These are phyloP conservation scores for Phragmites australis DNA, from an alignment of 176 grass and related monocot species.

Conservation along the genomic window DNA sequence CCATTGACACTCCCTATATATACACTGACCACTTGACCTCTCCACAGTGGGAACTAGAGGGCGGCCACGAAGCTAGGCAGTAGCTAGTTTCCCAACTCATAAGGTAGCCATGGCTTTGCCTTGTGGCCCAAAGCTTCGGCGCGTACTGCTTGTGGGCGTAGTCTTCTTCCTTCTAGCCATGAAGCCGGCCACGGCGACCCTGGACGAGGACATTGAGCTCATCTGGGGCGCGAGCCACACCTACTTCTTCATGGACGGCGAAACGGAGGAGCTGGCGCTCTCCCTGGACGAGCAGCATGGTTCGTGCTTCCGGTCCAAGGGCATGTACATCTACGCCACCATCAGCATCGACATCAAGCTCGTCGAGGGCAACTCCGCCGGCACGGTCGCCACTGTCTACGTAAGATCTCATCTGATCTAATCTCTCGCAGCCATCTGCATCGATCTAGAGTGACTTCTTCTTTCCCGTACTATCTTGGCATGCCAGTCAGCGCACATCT, in stretches of 20 bases:
- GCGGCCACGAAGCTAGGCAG: background rate
- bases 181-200: background rate
- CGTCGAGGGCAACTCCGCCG: slow-evolving; percentile 68
- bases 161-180: background rate
- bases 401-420: slow-evolving; percentile 34
- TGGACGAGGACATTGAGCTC: slow-evolving; percentile 12
- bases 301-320: slow-evolving; percentile 53
- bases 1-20: slow-evolving; percentile 29
- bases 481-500: background rate
- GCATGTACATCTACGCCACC: slow-evolving; percentile 46
- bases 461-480: background rate
- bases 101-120: slow-evolving; percentile 17
- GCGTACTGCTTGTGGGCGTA: background rate
- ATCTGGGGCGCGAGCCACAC: slow-evolving; percentile 33
- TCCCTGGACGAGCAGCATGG: slow-evolving; percentile 39
- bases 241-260: slow-evolving; percentile 48
- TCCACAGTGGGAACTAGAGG: slow-evolving; percentile 7
- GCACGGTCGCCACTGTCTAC: slow-evolving; percentile 64
- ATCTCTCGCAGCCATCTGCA: background rate
- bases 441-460: background rate
- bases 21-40: background rate
- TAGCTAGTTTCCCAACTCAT: background rate
- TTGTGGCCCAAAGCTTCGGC: background rate
- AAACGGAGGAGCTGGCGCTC: slow-evolving; percentile 31
- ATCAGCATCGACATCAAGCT: slow-evolving; percentile 71